These are phyloP conservation scores for Geotrichum citri-aurantii DNA, from an alignment of 1,139 yeast genomes.

Conservation along the genomic window DNA sequence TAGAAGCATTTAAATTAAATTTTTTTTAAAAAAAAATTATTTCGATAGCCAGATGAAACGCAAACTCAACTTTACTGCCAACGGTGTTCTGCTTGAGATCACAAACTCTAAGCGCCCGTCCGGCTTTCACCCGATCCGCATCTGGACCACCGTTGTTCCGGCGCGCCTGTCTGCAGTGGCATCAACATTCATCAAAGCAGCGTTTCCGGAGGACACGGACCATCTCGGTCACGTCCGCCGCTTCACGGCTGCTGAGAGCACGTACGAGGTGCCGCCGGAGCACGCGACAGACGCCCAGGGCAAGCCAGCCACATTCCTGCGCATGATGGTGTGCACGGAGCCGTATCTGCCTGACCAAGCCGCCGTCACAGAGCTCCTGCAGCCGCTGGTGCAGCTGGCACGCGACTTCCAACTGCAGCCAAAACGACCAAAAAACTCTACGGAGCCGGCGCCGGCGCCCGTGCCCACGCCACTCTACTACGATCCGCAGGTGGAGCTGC, in stretches of 20 bases:
- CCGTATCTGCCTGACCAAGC: constrained; percentile 22
- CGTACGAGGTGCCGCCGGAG: background rate
- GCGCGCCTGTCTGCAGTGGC: constrained; percentile 41
- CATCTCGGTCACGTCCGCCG: constrained; percentile 37
- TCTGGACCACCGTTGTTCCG: constrained; percentile 51
- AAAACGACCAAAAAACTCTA: constrained; percentile 22
- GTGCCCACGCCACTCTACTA: constrained; percentile 23
- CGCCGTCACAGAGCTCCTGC: constrained; percentile 21
- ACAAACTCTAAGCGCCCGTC: constrained; percentile 8
- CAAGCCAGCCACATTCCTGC: constrained; percentile 23
- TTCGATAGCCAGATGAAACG: constrained; percentile 4
- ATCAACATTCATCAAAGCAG: constrained; percentile 31
- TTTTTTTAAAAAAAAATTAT: no score
- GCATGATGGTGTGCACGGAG: constrained; percentile 34
- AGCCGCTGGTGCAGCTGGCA: constrained; percentile 14
- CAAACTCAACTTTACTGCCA: constrained; percentile 16
- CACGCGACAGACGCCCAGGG: constrained; percentile 11
- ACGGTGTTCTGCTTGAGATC: constrained; percentile 13
- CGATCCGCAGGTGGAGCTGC: constrained; percentile 28
- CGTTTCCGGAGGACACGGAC: constrained; percentile 10
- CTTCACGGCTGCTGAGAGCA: constrained; percentile 32
- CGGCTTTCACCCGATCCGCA: constrained; percentile 12
- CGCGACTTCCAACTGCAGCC: constrained; percentile 4
- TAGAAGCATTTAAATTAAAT: no score
- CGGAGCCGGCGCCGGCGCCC: background rate